Base-by-base conservation (phyloP, 495 filamentous ascomycete genomes). In the Bathelium albidoporum region DNA sequence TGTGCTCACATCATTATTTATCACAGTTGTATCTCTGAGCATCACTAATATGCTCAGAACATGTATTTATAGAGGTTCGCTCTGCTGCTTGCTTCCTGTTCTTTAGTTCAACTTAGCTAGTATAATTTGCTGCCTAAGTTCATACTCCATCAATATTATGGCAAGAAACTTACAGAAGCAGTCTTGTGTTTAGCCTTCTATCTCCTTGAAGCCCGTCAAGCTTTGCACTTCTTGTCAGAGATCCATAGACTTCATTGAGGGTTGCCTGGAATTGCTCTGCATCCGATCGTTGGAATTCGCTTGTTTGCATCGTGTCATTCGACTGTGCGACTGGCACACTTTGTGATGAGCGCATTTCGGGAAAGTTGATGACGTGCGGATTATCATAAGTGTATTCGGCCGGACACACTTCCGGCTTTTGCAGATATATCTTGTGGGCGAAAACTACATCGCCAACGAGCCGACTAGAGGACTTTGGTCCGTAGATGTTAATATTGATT, bases 401-500 rank as follows among this genome's bases (percentile, higher is more conserved):
- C 14, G 45, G 58, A 22, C 44, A 32, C 28, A 60, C 28, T n/a
- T 67, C 62, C 11, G 62, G 65, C 32, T 44, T 26, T 29, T 67
- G 65, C 16, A 67, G 58, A 22, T 61, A 67, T 11, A 64, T 28
- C 43, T 67, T 67, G 32, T 64, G 20, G 1, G 22, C 7, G 22
- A 58, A 64, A 24, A 67, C 55, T 14, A 32, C 29, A 12, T 36
- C 9, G 28, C 65, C 65, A 11, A 67, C 41, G 22, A 61, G 32
- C 10, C 31, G 5, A 18, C 61, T 49, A 4, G 18, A 31, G 1
- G 29, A 44, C n/a, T 49, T 26, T 29, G 62, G 31, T n/a, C 65
- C 65, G 31, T 64, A 67, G 2, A 67, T 28, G 44, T 64, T 64
- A 18, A 67, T 49, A 53, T 62, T 64, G 58, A 67, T 60, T 11